These are phyloP conservation scores for Hortiboletus campestris DNA, from an alignment of 768 basidiomycete genomes.

Conservation along the genomic window DNA sequence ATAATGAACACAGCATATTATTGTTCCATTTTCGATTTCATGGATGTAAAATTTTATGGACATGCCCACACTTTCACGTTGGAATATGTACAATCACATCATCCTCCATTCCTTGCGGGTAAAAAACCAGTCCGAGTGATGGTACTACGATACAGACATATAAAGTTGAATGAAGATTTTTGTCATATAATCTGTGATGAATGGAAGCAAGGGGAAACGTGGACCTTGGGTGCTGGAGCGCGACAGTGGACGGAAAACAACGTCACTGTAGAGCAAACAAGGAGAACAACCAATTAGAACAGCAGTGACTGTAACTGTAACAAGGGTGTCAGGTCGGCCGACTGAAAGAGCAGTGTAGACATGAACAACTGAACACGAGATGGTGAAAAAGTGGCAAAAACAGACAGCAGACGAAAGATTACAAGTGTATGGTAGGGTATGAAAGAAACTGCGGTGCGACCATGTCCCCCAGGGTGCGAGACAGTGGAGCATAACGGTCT, in stretches of 20 bases:
- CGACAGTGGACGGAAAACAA: background rate
- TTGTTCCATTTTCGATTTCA: background rate
- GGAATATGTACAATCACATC: conserved; percentile 27
- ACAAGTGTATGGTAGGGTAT: conserved; percentile 33
- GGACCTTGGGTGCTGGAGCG: background rate
- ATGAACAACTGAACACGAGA: conserved; percentile 19
- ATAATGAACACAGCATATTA: background rate
- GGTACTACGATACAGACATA: conserved; percentile 32
- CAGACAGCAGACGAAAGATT: conserved; percentile 15
- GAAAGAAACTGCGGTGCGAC: conserved; percentile 6
- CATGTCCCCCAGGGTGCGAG: background rate
- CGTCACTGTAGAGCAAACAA: background rate
- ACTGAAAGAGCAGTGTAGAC: conserved; percentile 21
- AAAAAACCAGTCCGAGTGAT: conserved; percentile 16
- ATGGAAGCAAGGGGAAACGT: conserved; percentile 4
- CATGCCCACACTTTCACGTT: conserved; percentile 2
- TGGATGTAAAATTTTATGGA: background rate
- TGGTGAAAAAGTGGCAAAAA: background rate
- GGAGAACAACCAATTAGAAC: conserved; percentile 13
- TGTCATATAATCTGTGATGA: conserved; percentile 24
- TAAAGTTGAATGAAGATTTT: conserved; percentile 24
- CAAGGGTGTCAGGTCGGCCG: conserved; percentile 13
- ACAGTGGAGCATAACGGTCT: background rate
- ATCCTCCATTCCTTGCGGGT: conserved; percentile 29
- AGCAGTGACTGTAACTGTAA: conserved; percentile 7